A percentile compares a stretch with the other conserved stretches of the same genome.
These are phyloP conservation scores for Euphorbia pulcherrima DNA, from an alignment of 345 rosid species.

Conservation along the genomic window DNA sequence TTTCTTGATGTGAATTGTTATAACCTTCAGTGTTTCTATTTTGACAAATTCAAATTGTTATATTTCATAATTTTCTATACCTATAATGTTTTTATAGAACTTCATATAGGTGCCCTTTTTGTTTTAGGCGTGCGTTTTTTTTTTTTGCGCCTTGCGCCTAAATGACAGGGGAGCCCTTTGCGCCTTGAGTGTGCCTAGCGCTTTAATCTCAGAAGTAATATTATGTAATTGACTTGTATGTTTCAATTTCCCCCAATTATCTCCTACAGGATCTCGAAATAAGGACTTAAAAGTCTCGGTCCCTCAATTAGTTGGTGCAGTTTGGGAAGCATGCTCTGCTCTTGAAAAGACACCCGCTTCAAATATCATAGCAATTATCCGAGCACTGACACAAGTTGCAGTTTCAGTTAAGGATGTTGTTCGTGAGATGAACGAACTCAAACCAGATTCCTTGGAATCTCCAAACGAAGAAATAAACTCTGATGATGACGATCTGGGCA, in stretches of 20 bases:
- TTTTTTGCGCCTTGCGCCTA: too few species aligned
- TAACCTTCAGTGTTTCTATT: too few species aligned
- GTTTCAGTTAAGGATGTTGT: slow-evolving; percentile 88
- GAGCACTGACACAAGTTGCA: slow-evolving; percentile 78
- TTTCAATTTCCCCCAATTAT: slow-evolving; percentile 4
- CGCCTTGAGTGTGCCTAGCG: too few species aligned
- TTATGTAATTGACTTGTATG: not conserved
- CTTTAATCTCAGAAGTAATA: not conserved
- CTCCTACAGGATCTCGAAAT: slow-evolving; percentile 45
- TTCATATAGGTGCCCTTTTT: too few species aligned
- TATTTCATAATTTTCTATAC: too few species aligned
- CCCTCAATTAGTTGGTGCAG: slow-evolving; percentile 67
- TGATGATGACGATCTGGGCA: slow-evolving; percentile 57
- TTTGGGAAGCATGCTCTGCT: slow-evolving; percentile 84
- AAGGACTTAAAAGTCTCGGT: slow-evolving; percentile 40
- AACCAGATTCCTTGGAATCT: slow-evolving; percentile 42
- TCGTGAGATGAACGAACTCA: slow-evolving; percentile 93
- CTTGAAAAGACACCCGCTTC: slow-evolving; percentile 78
- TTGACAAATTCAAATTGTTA: too few species aligned
- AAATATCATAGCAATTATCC: slow-evolving; percentile 71
- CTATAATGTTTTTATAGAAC: too few species aligned
- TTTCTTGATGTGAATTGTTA: too few species aligned
- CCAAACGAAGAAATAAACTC: slow-evolving; percentile 18
- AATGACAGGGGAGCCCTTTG: too few species aligned
- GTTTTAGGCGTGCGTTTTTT: too few species aligned